Percentiles rank a stretch among this genome's conserved stretches.
Conservation (phyloP, 352 stramenopile species). For the Pythium apleroticum region DNA sequence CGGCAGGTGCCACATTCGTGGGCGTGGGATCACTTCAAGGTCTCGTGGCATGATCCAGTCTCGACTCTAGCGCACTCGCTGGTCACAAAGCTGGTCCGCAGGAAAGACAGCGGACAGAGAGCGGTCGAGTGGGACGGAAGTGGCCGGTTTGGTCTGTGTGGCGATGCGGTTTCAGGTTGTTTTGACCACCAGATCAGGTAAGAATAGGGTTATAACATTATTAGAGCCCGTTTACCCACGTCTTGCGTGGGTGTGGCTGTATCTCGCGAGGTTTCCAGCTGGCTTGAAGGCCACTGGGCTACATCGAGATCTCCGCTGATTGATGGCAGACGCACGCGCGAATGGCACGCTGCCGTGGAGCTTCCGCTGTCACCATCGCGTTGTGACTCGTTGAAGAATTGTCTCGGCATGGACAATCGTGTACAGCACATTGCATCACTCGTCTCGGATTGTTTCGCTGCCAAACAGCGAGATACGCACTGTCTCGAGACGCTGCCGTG, state of each 20-base stretch:
- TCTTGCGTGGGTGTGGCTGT: not conserved
- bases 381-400: too few species aligned
- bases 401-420: too few species aligned
- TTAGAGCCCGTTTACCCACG: not conserved
- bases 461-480: too few species aligned
- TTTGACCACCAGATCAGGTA: not conserved
- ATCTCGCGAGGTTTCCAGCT: not conserved
- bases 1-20: not conserved
- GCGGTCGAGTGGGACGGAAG: not conserved
- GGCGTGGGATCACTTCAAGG: not conserved
- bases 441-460: too few species aligned
- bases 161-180: not conserved
- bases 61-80: not conserved
- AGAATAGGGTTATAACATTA: not conserved
- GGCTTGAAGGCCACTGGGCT: too few species aligned
- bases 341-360: too few species aligned
- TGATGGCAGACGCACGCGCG: too few species aligned
- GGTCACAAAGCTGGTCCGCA: conserved; percentile 1
- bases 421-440: too few species aligned
- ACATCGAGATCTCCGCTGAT: too few species aligned
- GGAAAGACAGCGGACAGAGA: not conserved
- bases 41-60: not conserved
- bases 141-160: not conserved
- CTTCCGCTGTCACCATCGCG: too few species aligned
- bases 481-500: too few species aligned